Evolutionary conservation across 2,329 filamentous ascomycete genomes (phyloP).

Genomic region (Huntiella moniliformis): DNA sequence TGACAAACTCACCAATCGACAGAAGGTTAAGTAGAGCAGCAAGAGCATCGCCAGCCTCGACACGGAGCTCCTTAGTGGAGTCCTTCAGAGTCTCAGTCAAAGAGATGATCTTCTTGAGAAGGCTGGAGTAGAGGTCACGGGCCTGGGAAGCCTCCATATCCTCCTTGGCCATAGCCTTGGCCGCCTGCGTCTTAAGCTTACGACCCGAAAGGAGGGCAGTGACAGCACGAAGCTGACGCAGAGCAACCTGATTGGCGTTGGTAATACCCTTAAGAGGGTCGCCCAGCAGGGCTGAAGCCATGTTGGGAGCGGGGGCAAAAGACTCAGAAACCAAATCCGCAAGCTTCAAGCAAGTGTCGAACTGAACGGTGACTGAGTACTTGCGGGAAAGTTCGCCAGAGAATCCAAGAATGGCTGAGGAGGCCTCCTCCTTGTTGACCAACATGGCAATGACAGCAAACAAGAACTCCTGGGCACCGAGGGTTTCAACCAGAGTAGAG

Average conservation of each 20-base stretch:
- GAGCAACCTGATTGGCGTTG: slow-evolving; percentile 31
- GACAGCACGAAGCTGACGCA: slow-evolving; percentile 36
- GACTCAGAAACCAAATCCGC: slow-evolving; percentile 58
- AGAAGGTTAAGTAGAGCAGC: slow-evolving; percentile 67
- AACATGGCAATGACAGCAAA: slow-evolving; percentile 79
- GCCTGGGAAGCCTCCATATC: slow-evolving; percentile 49
- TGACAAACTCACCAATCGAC: slow-evolving; percentile 75
- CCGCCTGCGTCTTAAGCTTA: slow-evolving; percentile 36
- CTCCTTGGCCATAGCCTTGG: slow-evolving; percentile 37
- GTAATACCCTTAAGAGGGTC: slow-evolving; percentile 11
- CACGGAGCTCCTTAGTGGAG: slow-evolving; percentile 32
- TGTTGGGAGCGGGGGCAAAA: slow-evolving; percentile 52
- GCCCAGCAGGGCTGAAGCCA: slow-evolving; percentile 55
- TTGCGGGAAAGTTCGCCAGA: slow-evolving; percentile 52
- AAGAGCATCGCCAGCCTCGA: slow-evolving; percentile 48
- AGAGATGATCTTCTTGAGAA: slow-evolving; percentile 45
- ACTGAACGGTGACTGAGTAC: slow-evolving; percentile 57
- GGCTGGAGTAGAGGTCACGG: slow-evolving; percentile 47
- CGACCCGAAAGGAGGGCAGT: slow-evolving; percentile 39
- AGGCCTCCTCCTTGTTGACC: slow-evolving; percentile 60
- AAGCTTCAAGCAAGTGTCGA: slow-evolving; percentile 60
- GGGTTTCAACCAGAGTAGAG: slow-evolving; percentile 62
- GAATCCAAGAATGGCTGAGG: slow-evolving; percentile 52
- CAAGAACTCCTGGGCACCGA: slow-evolving; percentile 72
- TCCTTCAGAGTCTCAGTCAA: slow-evolving; percentile 46